Evolutionary conservation across 768 basidiomycete genomes (phyloP).

Genomic region (Boletus rubescentipes): DNA sequence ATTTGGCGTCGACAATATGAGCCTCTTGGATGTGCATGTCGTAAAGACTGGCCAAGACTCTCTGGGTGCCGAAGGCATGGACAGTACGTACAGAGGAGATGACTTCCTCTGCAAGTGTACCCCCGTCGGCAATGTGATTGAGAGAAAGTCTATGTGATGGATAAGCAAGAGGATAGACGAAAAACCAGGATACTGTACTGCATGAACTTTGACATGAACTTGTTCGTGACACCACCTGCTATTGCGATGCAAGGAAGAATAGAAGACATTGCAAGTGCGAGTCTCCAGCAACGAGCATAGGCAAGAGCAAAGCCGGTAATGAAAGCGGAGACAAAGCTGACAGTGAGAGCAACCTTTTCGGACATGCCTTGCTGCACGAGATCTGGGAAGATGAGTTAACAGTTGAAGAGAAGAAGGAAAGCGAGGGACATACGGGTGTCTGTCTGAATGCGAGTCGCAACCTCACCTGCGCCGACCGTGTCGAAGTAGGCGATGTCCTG

Average conservation of each 20-base stretch:
- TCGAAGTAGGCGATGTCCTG: too few species aligned
- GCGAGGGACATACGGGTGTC: too few species aligned
- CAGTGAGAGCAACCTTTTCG: neutral
- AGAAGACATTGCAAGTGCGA: constrained; percentile 81
- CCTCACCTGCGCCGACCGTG: too few species aligned
- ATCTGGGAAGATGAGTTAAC: neutral
- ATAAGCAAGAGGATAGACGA: neutral
- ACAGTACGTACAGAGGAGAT: constrained; percentile 87
- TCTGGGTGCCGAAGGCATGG: constrained; percentile 87
- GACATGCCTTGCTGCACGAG: neutral
- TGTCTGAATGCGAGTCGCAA: too few species aligned
- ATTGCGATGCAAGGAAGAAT: constrained; percentile 83
- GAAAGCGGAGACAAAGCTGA: constrained; percentile 66
- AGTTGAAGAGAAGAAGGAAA: too few species aligned
- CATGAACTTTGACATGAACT: constrained; percentile 61
- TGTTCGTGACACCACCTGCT: constrained; percentile 72
- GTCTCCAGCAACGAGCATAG: constrained; percentile 68
- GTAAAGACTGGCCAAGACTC: constrained; percentile 61
- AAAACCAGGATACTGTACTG: constrained; percentile 51
- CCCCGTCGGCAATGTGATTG: constrained; percentile 72
- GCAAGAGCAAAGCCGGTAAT: constrained; percentile 76
- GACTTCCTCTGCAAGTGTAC: constrained; percentile 87
- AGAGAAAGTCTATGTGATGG: constrained; percentile 52
- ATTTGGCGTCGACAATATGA: constrained; percentile 52
- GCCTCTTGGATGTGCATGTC: constrained; percentile 59